A percentile compares a stretch with the other conserved stretches of the same genome.
Evolutionary conservation across 1,284 basidiomycete genomes (phyloP).

Genomic region (Cronartium ribicola): DNA sequence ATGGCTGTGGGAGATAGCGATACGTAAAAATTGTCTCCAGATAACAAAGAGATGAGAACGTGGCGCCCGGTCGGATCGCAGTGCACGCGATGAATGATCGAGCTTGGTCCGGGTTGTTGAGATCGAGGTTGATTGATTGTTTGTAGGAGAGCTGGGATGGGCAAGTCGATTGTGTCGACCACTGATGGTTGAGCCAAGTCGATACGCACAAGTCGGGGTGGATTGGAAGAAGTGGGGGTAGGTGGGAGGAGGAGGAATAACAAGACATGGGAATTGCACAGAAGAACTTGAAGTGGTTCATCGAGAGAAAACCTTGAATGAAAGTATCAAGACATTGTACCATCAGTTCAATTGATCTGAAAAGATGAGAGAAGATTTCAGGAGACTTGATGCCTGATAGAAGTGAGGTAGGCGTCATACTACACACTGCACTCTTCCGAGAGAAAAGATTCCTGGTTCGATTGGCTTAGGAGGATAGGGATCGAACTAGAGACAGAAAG

Average conservation of each 20-base stretch:
- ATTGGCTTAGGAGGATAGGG: slow-evolving; percentile 24
- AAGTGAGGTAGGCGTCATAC: background rate
- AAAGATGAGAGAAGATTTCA: too few relatives aligned
- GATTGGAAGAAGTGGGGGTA: slow-evolving; percentile 7
- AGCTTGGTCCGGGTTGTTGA: slow-evolving; percentile 12
- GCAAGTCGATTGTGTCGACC: slow-evolving; percentile 28
- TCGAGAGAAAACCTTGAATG: slow-evolving; percentile 35
- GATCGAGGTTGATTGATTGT: background rate
- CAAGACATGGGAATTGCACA: slow-evolving; percentile 30
- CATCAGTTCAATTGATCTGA: background rate
- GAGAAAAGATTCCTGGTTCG: slow-evolving; percentile 19
- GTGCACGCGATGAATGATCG: slow-evolving; percentile 57
- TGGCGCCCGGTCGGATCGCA: slow-evolving; percentile 88
- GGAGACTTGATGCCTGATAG: background rate
- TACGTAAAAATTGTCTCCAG: slow-evolving; percentile 92
- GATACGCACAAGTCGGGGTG: slow-evolving; percentile 33
- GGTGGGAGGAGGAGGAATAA: slow-evolving; percentile 26
- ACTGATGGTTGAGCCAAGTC: slow-evolving; percentile 35
- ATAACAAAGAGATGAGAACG: slow-evolving; percentile 73
- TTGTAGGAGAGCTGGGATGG: slow-evolving; percentile 28
- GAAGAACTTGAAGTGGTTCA: slow-evolving; percentile 24
- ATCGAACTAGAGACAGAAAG: slow-evolving; percentile 33
- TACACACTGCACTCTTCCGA: slow-evolving; percentile 38
- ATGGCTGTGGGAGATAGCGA: slow-evolving; percentile 49
- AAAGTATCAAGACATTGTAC: background rate